Conservation (phyloP, 306 rosid genomes). For the Oemleria cerasiformis region DNA sequence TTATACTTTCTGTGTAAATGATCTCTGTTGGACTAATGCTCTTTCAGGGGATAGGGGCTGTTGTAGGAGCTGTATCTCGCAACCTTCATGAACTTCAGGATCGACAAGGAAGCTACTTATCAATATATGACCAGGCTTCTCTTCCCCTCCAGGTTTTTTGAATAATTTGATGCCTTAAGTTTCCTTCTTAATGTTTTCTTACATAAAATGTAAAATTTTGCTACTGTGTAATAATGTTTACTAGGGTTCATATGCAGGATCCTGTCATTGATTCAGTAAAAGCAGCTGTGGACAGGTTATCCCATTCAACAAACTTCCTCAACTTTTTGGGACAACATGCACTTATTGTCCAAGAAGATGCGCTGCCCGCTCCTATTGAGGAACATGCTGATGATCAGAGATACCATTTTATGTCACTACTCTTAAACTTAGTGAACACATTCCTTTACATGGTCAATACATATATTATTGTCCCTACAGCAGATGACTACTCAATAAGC, state of each 20-base stretch:
- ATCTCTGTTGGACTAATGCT: conserved; percentile 25
- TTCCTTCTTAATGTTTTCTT: conserved; percentile 13
- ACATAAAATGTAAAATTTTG: conserved; percentile 10
- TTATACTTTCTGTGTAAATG: conserved; percentile 18
- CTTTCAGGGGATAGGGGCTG: conserved; percentile 90
- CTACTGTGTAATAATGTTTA: conserved; percentile 18
- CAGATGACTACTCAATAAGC: conserved; percentile 93
- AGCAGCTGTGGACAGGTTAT: conserved; percentile 87
- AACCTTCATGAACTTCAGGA: conserved; percentile 98
- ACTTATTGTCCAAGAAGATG: conserved; percentile 86
- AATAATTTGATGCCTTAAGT: conserved; percentile 10
- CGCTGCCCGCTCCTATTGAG: conserved; percentile 59
- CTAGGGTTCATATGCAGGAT: conserved; percentile 63
- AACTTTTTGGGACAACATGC: conserved; percentile 95
- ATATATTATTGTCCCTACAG: conserved; percentile 96
- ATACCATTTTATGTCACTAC: conserved; percentile 84
- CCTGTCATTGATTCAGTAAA: conserved; percentile 75
- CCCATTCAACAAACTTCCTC: conserved; percentile 91
- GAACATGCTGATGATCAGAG: conserved; percentile 63
- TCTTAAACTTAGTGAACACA: conserved; percentile 87
- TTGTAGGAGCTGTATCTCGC: conserved; percentile 97
- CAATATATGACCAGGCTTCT: conserved; percentile 84
- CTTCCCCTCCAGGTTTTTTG: conserved; percentile 82
- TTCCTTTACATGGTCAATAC: conserved; percentile 98
- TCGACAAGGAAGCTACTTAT: conserved; percentile 93